Base-by-base conservation (phyloP, 441 rosid genomes). In the Melastoma candidum region DNA sequence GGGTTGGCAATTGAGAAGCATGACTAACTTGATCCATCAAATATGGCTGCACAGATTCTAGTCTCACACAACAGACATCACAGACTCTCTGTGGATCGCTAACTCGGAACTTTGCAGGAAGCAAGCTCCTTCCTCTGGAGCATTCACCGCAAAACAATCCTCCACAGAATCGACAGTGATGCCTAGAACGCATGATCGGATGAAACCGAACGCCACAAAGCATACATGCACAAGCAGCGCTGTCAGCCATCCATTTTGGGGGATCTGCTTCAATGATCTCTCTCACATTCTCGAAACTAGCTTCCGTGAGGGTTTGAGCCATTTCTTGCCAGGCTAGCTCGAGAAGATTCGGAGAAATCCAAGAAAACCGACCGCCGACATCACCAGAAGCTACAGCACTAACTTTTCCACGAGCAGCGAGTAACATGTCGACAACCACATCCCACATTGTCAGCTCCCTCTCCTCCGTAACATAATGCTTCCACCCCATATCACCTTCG, bases 281-380 rank as follows among this genome's bases (percentile, higher is more conserved):
- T 64, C 57, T 54, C 5, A 53, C 13, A 22, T 68, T 71, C 47
- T 74, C 72, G 53, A 75, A 71, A 62, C 69, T 75, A 8, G 82
- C 88, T 51, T 93, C 95, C 0, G 88, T 79, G 13, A 93, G 93
- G 46, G 95, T 86, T 60, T 84, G 90, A 60, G 97, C 88, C 92
- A 93, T 88, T 65, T 93, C 97, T 70, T 84, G 76, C 98, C 98
- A 93, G 59, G 98, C 95, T 76, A 82, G 86, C 76, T 93, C 98
- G 2, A 93, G 80, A 46, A 93, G 51, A 76, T 79, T 71, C 26
- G 76, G 71, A 0, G 98, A 80, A 43, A 81, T 49, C 87, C 89
- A 81, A 0, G 92, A 77, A 58, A 88, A 53, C 12, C 71, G 77
- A 54, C 65, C 62, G 53, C 66, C 44, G 49, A 77, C 56, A 63